Evolutionary conservation across 2,329 filamentous ascomycete species (phyloP), one percentile per base, ranked within the genome.

Genomic region (Aspergillus awamori): DNA sequence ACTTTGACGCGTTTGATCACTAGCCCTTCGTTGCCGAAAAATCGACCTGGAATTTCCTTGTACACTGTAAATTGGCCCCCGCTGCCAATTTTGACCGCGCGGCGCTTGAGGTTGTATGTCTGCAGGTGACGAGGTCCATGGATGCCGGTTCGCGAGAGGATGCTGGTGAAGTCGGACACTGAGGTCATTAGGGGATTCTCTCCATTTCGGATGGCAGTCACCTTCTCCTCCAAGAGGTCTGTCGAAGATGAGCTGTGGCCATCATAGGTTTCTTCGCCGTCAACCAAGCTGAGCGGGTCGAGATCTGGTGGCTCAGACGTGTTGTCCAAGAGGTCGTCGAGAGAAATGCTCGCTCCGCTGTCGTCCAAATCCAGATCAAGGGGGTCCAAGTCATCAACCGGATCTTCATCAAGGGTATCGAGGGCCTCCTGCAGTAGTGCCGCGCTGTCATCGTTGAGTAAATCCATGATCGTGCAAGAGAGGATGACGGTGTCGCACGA

Each of bases 1-100:
- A 72, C 60, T 53, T 70, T 72, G 45, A 72, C 68, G 7, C 69
- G 69, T 55, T 72, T 72, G 20, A 72, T 65, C 3, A 72, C 70
- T 26, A 70, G 52, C 8, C 63, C 68, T 51, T 72, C 63, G 47
- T 67, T 67, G 6, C 63, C 54, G 1, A 61, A 56, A 45, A 24
- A 49, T 1, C 55, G 26, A 7, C 28, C 43, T 2, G 43, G n/a
- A 11, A 38, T 48, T 8, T 71, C 69, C 41, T 65, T 65, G 58
- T 67, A 72, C 3, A 72, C 69, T 8, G 69, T 71, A 38, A 72
- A 72, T 36, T 72, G 70, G 8, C 67, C 53, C 5, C 70, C 70
- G 5, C 58, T 59, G 17, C 69, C 70, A 11, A 72, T 70, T 57
- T 71, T 71, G 8, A 60, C 61, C 3, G 66, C 70, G 7, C 68